Percentiles rank a stretch among this genome's conserved stretches.
Conservation (phyloP, 345 rosid species). For the Anastatica hierochuntica region DNA sequence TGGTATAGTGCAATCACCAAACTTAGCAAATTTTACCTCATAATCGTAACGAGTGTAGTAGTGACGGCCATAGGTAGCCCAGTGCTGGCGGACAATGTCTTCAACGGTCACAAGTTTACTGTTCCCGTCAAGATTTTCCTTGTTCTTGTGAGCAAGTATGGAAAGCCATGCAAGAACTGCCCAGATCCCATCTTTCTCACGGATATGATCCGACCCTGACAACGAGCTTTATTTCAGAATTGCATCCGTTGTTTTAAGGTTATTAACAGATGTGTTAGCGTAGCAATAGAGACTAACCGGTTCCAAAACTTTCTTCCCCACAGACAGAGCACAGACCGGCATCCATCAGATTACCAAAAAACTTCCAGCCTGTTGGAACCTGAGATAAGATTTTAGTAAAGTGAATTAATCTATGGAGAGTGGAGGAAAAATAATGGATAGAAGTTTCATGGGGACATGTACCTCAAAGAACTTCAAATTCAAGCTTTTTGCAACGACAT, state of each 20-base stretch:
- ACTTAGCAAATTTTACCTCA: conserved; percentile 45
- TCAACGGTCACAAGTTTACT: conserved; percentile 73
- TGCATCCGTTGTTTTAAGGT: neutral
- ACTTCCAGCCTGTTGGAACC: conserved; percentile 99
- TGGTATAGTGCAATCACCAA: neutral
- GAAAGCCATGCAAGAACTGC: conserved; percentile 99
- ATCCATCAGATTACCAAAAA: conserved; percentile 99
- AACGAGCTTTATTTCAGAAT: conserved; percentile 11
- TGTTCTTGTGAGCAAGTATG: conserved; percentile 79
- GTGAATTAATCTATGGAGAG: neutral
- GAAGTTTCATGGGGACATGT: conserved; percentile 6
- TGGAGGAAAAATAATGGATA: neutral
- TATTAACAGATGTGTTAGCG: conserved; percentile 5
- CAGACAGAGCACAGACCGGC: conserved; percentile 93
- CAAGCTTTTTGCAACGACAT: conserved; percentile 82
- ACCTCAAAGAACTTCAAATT: conserved; percentile 97
- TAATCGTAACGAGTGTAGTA: conserved; percentile 97
- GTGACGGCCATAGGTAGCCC: conserved; percentile 91
- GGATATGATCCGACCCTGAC: conserved; percentile 92
- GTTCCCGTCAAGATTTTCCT: conserved; percentile 50
- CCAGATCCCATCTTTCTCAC: conserved; percentile 99
- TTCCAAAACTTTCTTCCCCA: conserved; percentile 99
- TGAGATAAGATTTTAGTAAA: conserved; percentile 21
- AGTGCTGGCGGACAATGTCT: conserved; percentile 84
- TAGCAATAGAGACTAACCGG: conserved; percentile 46